Base-by-base conservation (phyloP, 768 basidiomycete genomes). In the Boletus rufocinnamomeus region DNA sequence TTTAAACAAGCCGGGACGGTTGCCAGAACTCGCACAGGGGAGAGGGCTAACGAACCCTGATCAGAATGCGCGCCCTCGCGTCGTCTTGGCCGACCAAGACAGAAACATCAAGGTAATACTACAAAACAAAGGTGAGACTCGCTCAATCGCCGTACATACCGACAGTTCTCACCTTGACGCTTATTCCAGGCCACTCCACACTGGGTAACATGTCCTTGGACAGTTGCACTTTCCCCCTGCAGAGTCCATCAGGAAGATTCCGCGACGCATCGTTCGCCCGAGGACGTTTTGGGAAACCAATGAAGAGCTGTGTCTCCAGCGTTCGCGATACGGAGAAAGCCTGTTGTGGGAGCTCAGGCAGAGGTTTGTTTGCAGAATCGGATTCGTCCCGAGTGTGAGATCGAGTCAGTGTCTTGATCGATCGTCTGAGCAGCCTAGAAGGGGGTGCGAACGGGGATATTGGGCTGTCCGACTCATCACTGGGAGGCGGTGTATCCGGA, bases 51-150 rank as follows among this genome's bases (percentile, higher is more conserved):
- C 76, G 69, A 64, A 90, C 77, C 55, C 78, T 80, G 45, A 91
- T 75, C 6, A 86, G 87, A 56, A 89, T 74, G 32, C 85, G 80
- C 32, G 83, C 85, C 58, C 84, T 80, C 48, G 84, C 70, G 58
- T 83, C 81, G 63, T 89, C 86, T 63, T 84, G 82, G 19, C 84
- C 84, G 41, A 86, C 75, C 45, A 86, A 72, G 41, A 90, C 87
- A 50, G 86, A 86, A 34, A 88, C 78, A 57, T 89, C 87, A 55
- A 90, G 74, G 68, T 88, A 89, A 72, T 89, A 89, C 89, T 91
- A 65, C 13, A 23, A 30, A 62, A 40, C 28, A 47, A 6, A 6
- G 8, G 50, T 54, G 21, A 68, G 63, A 41, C 21, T 17, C 45
- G 38, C 52, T 52, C 19, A 32, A 59, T 59, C 51, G 65, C 57